Evolutionary conservation across 768 basidiomycete species (phyloP).

Genomic region (Suillus luteus): DNA sequence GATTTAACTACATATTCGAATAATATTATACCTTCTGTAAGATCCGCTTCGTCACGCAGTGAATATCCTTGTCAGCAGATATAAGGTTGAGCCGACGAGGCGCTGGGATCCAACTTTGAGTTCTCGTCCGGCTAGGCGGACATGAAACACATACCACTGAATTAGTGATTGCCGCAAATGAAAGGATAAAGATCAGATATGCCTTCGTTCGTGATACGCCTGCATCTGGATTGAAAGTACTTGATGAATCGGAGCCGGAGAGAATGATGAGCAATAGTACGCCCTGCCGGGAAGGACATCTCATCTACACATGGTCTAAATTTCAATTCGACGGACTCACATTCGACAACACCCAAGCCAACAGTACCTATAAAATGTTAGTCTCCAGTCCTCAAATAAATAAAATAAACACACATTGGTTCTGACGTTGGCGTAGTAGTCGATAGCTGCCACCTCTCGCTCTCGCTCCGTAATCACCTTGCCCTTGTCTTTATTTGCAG

Average conservation of each 20-base stretch:
- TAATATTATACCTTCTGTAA: conserved; percentile 7
- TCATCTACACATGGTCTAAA: neutral
- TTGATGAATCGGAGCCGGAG: conserved; percentile 53
- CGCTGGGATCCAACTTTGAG: conserved; percentile 38
- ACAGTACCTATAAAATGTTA: conserved; percentile 50
- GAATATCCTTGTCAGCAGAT: conserved; percentile 50
- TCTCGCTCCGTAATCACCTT: conserved; percentile 49
- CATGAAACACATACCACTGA: conserved; percentile 44
- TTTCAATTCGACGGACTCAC: conserved; percentile 40
- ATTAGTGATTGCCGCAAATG: conserved; percentile 80
- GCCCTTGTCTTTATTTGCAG: conserved; percentile 33
- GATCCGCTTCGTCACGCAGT: conserved; percentile 40
- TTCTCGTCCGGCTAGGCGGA: conserved; percentile 5
- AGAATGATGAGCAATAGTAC: conserved; percentile 71
- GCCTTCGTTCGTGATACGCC: conserved; percentile 61
- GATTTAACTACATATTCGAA: neutral
- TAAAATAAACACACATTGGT: conserved; percentile 62
- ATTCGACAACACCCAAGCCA: conserved; percentile 85
- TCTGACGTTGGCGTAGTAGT: conserved; percentile 86
- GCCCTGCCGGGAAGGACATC: conserved; percentile 46
- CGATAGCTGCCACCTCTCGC: conserved; percentile 72
- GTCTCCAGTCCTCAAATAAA: neutral
- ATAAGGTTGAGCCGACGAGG: conserved; percentile 59
- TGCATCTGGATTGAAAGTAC: conserved; percentile 56
- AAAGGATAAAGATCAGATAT: conserved; percentile 80